phyloP scores from a whole-genome alignment of 1,139 yeast species.

The Geotrichum siamense region DNA sequence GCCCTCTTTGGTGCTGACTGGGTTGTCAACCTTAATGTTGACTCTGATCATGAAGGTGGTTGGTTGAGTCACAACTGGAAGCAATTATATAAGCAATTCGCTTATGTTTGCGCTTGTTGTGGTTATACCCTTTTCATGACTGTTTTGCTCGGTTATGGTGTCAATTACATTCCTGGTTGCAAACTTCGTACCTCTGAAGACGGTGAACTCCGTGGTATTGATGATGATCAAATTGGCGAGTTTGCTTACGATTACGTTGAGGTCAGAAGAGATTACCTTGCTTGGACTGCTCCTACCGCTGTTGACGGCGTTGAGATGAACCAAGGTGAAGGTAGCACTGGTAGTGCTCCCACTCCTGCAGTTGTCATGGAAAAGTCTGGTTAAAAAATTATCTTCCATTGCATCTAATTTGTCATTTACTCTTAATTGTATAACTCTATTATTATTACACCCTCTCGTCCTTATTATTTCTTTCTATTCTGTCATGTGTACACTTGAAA shows the following conservation, averaged over 20 bases:
- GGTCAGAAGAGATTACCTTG: slow-evolving; percentile 85
- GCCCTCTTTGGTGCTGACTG: slow-evolving; percentile 85
- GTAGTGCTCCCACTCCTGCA: not conserved
- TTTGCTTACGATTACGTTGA: slow-evolving; percentile 98
- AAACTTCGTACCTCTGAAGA: slow-evolving; percentile 73
- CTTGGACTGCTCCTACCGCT: slow-evolving; percentile 42
- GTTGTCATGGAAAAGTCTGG: not conserved
- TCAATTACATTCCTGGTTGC: slow-evolving; percentile 77
- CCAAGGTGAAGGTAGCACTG: not conserved
- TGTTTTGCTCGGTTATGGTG: slow-evolving; percentile 61
- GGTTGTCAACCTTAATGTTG: slow-evolving; percentile 76
- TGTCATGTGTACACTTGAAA: no score
- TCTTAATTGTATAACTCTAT: no score
- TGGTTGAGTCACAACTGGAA: slow-evolving; percentile 88
- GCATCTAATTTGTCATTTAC: no score
- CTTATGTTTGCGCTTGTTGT: slow-evolving; percentile 64
- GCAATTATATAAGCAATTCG: slow-evolving; percentile 85
- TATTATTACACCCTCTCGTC: no score
- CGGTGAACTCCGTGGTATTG: slow-evolving; percentile 85
- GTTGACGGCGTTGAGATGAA: slow-evolving; percentile 1
- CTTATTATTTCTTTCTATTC: no score
- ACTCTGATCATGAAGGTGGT: slow-evolving; percentile 76
- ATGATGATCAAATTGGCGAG: slow-evolving; percentile 96
- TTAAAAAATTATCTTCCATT: no score
- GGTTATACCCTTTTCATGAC: slow-evolving; percentile 80